Evolutionary conservation across 306 rosid genomes (phyloP).

Genomic region (Trifolium dubium): DNA sequence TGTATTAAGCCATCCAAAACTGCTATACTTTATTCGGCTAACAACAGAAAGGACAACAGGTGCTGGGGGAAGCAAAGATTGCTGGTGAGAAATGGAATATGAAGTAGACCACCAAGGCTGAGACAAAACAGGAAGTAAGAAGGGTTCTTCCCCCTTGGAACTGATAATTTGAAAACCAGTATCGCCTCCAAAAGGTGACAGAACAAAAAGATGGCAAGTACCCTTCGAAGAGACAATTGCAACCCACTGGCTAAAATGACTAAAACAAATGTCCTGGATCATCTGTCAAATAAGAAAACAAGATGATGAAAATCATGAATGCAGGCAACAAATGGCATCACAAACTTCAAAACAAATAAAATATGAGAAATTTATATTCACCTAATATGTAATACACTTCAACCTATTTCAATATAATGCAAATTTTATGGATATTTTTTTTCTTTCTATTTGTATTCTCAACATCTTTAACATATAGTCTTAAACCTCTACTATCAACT

Average conservation of each 20-base stretch:
- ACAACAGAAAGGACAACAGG: conserved; percentile 79
- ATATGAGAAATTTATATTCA: conserved; percentile 6
- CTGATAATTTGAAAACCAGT: conserved; percentile 69
- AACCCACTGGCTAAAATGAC: conserved; percentile 88
- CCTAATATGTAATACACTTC: background rate
- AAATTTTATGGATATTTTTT: background rate
- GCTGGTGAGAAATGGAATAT: conserved; percentile 57
- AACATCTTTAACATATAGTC: conserved; percentile 2
- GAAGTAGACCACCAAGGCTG: conserved; percentile 90
- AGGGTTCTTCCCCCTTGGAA: conserved; percentile 69
- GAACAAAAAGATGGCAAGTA: conserved; percentile 81
- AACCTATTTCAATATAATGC: background rate
- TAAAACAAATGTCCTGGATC: conserved; percentile 94
- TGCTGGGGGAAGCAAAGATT: conserved; percentile 72
- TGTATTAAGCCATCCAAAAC: conserved; percentile 92
- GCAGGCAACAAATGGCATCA: conserved; percentile 19
- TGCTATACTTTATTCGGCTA: conserved; percentile 90
- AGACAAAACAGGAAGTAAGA: conserved; percentile 67
- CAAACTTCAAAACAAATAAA: conserved; percentile 39
- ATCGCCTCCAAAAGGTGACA: conserved; percentile 93
- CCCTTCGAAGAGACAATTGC: conserved; percentile 93
- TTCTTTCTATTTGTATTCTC: background rate
- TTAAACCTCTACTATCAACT: background rate
- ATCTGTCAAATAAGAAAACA: conserved; percentile 56
- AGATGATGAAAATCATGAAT: conserved; percentile 14